Evolutionary conservation across 371 early-diverging fungal species (phyloP).

Genomic region (Actinomucor elegans): DNA sequence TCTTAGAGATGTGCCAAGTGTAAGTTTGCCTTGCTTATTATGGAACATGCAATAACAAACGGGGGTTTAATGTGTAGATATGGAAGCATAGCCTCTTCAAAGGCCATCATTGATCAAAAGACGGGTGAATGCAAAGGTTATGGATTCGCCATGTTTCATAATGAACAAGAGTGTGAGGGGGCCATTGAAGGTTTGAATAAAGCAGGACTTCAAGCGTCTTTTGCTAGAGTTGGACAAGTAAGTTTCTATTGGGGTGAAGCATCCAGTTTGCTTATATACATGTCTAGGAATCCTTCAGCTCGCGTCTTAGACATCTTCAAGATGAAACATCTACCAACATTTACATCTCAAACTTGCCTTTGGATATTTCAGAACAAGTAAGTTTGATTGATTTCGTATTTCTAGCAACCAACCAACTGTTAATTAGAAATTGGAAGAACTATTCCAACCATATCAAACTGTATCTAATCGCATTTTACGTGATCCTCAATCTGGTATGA

Average conservation of each 20-base stretch:
- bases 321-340: constrained; percentile 80
- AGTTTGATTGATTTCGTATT: constrained; percentile 1
- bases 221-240: constrained; percentile 71
- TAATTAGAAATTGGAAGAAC: constrained; percentile 58
- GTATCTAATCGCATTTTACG: constrained; percentile 75
- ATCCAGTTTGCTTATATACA: too few relatives aligned
- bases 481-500: constrained; percentile 55
- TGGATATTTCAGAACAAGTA: constrained; percentile 72
- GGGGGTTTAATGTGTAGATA: constrained; percentile 47
- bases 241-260: too few relatives aligned
- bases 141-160: constrained; percentile 90
- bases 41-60: neutral
- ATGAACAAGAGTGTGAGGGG: constrained; percentile 58
- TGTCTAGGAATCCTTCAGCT: constrained; percentile 73
- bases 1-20: constrained; percentile 66
- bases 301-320: constrained; percentile 73
- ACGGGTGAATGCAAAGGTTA: constrained; percentile 87
- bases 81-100: constrained; percentile 82
- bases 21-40: constrained; percentile 16
- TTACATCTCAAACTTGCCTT: constrained; percentile 82
- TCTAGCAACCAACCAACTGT: neutral
- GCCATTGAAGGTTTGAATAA: constrained; percentile 74
- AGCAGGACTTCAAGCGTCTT: constrained; percentile 70
- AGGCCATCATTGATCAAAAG: constrained; percentile 80
- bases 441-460: constrained; percentile 68